Evolutionary conservation across 2,329 filamentous ascomycete species (phyloP), one percentile per base, ranked within the genome.

Genomic region (Lecanoromycetidae sp.): DNA sequence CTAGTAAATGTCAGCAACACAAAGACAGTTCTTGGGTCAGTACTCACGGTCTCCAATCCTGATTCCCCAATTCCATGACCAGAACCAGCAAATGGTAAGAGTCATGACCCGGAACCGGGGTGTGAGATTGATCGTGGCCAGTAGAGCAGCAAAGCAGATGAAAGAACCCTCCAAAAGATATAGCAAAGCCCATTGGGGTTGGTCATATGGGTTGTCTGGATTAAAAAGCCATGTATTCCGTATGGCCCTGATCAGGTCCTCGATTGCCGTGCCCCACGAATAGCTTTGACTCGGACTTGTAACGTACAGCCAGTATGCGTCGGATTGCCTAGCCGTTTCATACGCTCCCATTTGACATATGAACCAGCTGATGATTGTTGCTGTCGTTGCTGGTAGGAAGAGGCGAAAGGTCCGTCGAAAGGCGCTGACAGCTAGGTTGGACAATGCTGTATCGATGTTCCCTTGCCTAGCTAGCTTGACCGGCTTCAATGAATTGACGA

Each of bases 221-320:
- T 66, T 65, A 15, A 61, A 61, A 2, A 68, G 68, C 75, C 75
- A 79, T 1, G 74, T 77, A 15, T 61, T 64, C 23, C 71, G 60
- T 10, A 75, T 56, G 44, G 70, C 68, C 48, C 63, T 58, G 6
- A 71, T 36, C 50, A 77, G 58, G 51, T 64, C 66, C 39, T 63
- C 59, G 27, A 76, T 39, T 0, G 71, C 70, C 26, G 60, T 56
- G 20, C 61, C 60, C 52, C 70, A 62, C 48, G 61, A 66, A 5
- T 58, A 50, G 26, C 66, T 67, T 32, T 60, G 62, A 53, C 61
- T 58, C 5, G 74, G 71, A 9, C 68, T 70, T 13, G 72, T 72
- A 44, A 64, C 64, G 51, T 67, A 67, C 36, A 79, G 66, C 75
- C 76, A 80, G 61, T 70, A 78, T 50, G 76, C 74, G 58, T 79